Evolutionary conservation across 225 moss, liverwort and hornwort genomes (phyloP), one percentile per base, ranked within the genome.

Genomic region (Polytrichum formosum): DNA sequence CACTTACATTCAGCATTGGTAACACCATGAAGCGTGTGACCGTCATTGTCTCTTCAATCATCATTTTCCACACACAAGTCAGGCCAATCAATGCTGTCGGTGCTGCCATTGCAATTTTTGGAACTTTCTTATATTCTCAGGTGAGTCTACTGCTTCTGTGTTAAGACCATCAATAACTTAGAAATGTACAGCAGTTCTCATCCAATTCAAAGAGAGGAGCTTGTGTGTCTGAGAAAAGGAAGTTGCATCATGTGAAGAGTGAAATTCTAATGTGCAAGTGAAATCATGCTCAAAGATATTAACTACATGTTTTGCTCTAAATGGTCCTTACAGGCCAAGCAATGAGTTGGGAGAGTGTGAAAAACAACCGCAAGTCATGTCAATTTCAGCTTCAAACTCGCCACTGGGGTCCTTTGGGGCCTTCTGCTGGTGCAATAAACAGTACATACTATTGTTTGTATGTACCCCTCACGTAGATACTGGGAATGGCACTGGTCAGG

Each of bases 121-220:
- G 92, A 86, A 91, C 91, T 68, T 91, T 91, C 74, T 75, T 92
- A 60, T 95, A 92, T 21, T 92, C 92, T 22, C 91, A 88, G 86
- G 91, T 91, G 70, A 63, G 37, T n/a, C 6, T 18, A 28, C 56
- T 21, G 26, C 22, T 22, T 30, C 8, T 18, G 9, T 46, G 18
- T 10, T 37, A 2, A 9, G 2, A 9, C 10, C 7, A 31, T 35
- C 35, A 35, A 35, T 7, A 31, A 33, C 20, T 21, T 66, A 26
- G 20, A 37, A 31, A 20, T 37, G 30, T 29, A 6, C 35, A 28
- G 18, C 20, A 27, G 8, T 58, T 58, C 7, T 22, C 3, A 19
- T 27, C 27, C 30, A 27, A 31, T 16, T 27, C 1, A 6, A 18
- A 25, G 25, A 31, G 29, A 28, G 1, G 19, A 31, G 64, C 30